Conservation (phyloP, 306 rosid species). For the Phaseolus lunatus region DNA sequence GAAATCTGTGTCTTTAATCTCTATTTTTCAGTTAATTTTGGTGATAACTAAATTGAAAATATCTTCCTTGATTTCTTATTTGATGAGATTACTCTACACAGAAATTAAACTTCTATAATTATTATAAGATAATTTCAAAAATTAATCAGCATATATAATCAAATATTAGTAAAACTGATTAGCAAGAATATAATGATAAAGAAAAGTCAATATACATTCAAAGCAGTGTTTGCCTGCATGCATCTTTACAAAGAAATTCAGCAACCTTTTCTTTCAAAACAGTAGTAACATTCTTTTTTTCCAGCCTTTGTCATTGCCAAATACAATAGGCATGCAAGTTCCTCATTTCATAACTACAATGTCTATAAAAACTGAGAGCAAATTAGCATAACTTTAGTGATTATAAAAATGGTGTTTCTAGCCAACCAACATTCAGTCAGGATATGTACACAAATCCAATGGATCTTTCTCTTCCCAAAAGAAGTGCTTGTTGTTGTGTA, state of each 20-base stretch:
- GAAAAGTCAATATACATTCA: constrained; percentile 20
- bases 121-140: background rate
- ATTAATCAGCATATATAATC: background rate
- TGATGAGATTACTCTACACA: background rate
- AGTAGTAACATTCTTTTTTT: background rate
- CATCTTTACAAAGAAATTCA: constrained; percentile 47
- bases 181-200: too few relatives aligned
- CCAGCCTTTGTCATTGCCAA: constrained; percentile 18
- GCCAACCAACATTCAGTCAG: constrained; percentile 44
- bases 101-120: background rate
- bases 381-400: constrained; percentile 40
- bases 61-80: background rate
- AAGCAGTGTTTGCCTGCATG: constrained; percentile 29
- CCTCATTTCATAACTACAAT: constrained; percentile 36
- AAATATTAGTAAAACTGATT: too few relatives aligned
- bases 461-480: constrained; percentile 16
- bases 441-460: constrained; percentile 51
- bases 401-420: constrained; percentile 35
- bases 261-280: constrained; percentile 33
- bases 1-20: too few relatives aligned
- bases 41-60: too few relatives aligned
- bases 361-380: constrained; percentile 35
- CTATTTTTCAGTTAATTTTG: too few relatives aligned
- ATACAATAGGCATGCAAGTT: constrained; percentile 27
- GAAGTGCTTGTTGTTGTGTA: constrained; percentile 37